Evolutionary conservation across 2,329 filamentous ascomycete genomes (phyloP).

Genomic region (Penicillium sp.): DNA sequence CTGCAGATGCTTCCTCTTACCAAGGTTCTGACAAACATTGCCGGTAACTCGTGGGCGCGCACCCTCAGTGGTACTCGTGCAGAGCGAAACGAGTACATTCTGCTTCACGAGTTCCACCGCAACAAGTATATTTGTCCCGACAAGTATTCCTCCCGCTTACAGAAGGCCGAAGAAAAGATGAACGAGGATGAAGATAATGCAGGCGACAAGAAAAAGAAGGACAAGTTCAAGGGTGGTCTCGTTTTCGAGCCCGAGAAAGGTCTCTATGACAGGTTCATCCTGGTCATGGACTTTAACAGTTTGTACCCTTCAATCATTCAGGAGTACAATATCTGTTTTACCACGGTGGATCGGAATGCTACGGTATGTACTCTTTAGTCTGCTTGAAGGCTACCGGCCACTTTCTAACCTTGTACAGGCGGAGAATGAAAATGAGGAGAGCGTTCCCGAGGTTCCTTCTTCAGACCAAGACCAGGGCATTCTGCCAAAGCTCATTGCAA

Average conservation of each 20-base stretch:
- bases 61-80: conserved; percentile 94
- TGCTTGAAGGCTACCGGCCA: neutral
- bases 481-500: conserved; percentile 85
- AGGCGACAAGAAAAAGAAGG: conserved; percentile 86
- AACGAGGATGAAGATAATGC: conserved; percentile 67
- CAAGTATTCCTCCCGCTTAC: conserved; percentile 79
- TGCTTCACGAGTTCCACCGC: conserved; percentile 92
- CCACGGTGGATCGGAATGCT: conserved; percentile 79
- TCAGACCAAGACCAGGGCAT: conserved; percentile 76
- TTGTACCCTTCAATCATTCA: conserved; percentile 98
- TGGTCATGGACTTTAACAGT: conserved; percentile 99
- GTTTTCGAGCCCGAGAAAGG: conserved; percentile 98
- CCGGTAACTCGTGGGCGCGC: conserved; percentile 96
- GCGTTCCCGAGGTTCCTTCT: conserved; percentile 80
- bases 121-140: conserved; percentile 99
- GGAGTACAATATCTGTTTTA: conserved; percentile 99
- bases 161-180: conserved; percentile 70
- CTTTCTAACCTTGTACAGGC: conserved; percentile 23
- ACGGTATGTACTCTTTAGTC: conserved; percentile 55
- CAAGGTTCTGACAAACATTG: conserved; percentile 92
- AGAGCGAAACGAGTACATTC: conserved; percentile 98
- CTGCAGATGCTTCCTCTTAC: conserved; percentile 92
- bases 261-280: conserved; percentile 94
- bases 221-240: conserved; percentile 98
- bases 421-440: conserved; percentile 76